A percentile compares a stretch with the other conserved stretches of the same genome.
Evolutionary conservation across 805 yeast species (phyloP).

Genomic region (Kuraishia piskuri): DNA sequence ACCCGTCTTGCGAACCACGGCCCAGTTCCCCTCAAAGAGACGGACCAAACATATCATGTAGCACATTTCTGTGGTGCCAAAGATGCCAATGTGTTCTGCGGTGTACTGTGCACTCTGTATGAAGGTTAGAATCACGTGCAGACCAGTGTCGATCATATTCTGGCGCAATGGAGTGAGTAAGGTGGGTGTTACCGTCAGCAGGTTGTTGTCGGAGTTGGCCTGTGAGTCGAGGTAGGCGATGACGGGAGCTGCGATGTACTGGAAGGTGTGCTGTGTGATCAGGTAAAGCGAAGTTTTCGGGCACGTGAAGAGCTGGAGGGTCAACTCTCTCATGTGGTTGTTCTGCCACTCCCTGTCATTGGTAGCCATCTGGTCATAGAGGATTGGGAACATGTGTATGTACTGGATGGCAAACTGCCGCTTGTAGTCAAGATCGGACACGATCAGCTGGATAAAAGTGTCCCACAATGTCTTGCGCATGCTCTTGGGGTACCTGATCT

Average conservation of each 20-base stretch:
- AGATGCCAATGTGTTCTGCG: neutral
- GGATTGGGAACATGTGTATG: constrained; percentile 43
- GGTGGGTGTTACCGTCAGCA: constrained; percentile 6
- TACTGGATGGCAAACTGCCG: constrained; percentile 42
- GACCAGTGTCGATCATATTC: neutral
- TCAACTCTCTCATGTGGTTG: constrained; percentile 22
- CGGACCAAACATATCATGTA: neutral
- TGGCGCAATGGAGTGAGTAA: neutral
- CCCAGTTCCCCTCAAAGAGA: neutral
- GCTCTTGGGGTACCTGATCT: constrained; percentile 47
- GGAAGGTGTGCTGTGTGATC: constrained; percentile 28
- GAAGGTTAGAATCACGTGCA: neutral
- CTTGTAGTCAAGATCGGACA: constrained; percentile 42
- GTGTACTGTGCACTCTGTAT: neutral
- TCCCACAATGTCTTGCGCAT: constrained; percentile 40
- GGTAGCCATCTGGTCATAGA: constrained; percentile 37
- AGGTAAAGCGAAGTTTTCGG: constrained; percentile 32
- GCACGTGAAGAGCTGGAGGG: constrained; percentile 34
- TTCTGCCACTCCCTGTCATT: constrained; percentile 43
- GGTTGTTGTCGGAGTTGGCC: constrained; percentile 19
- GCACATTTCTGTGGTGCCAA: neutral
- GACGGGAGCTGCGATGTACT: constrained; percentile 39
- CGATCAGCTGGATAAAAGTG: constrained; percentile 44
- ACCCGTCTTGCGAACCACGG: neutral
- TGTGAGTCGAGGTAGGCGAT: constrained; percentile 30